phyloP scores from a whole-genome alignment of 176 grass and related monocot species.

The Neostapfia colusana region DNA sequence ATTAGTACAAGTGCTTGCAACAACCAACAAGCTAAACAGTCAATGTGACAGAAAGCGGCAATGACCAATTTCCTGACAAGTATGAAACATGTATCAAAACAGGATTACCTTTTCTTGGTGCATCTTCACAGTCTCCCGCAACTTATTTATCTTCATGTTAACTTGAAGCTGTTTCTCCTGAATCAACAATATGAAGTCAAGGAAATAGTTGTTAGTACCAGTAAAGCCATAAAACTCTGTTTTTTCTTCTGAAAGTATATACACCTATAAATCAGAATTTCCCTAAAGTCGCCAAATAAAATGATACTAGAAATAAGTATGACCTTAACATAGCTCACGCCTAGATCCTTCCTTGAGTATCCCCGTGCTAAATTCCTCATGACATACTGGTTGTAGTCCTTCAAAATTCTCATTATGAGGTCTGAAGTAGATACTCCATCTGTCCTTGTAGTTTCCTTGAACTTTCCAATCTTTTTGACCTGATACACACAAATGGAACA shows the following conservation, averaged over 20 bases:
- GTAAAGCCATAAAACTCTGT: background rate
- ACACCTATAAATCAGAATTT: background rate
- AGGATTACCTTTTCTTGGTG: conserved; percentile 83
- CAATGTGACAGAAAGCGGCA: background rate
- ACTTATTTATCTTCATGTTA: conserved; percentile 94
- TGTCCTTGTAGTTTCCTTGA: conserved; percentile 94
- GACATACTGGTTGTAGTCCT: conserved; percentile 97
- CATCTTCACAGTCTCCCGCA: conserved; percentile 83
- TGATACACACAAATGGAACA: conserved; percentile 21
- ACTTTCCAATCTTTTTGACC: conserved; percentile 95
- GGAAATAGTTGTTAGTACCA: conserved; percentile 15
- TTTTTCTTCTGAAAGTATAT: background rate
- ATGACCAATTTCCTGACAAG: background rate
- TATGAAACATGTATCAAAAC: background rate
- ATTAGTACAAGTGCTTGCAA: conserved; percentile 10
- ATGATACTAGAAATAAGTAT: background rate
- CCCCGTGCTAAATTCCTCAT: conserved; percentile 95
- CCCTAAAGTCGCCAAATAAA: background rate
- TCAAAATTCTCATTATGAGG: conserved; percentile 97
- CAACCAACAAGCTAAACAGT: background rate
- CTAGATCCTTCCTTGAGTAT: conserved; percentile 90
- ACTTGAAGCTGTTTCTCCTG: conserved; percentile 96
- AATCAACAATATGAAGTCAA: conserved; percentile 7
- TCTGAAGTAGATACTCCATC: conserved; percentile 94
- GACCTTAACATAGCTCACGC: conserved; percentile 99